Base-by-base conservation (phyloP, 2,329 filamentous ascomycete genomes). In the Boeremia exigua region DNA sequence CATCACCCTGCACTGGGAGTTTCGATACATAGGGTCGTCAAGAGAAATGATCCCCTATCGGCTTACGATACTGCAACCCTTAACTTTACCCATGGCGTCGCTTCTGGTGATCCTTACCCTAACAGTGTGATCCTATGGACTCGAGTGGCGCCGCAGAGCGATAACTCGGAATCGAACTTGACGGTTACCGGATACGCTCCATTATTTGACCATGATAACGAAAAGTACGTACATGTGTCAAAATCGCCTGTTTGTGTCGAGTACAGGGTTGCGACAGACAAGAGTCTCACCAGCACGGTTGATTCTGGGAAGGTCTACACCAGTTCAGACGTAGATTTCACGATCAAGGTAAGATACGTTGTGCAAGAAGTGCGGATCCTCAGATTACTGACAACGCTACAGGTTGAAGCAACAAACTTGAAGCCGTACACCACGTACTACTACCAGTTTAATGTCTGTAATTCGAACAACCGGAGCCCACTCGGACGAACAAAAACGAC, bases 311-410 rank as follows among this genome's bases (percentile, higher is more conserved):
- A 77, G 27, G 87, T 82, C 1, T 91, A 87, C 67, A 92, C 89
- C 0, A 89, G 83, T 27, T 88, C 85, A 1, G 89, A 92, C 67
- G 84, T 92, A 44, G 89, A 92, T 68, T 92, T 87, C 67, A 92
- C 89, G 0, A 78, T 91, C 56, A 91, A 91, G 80, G 85, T 86
- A 69, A 28, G 37, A 29, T 3, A 1, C 9, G 0, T 1, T 12
- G 1, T 3, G 1, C 37, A 1, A 4, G 15, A 34, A 6, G 17
- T 9, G 8, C 2, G 8, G 6, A 23, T 5, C 19, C 19, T 23
- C 3, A 28, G 2, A 10, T 1, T 39, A 2, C 54, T 60, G 15
- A 71, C 48, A 54, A 15, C 3, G 12, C 15, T 6, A 28, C 48
- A 87, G 82, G 82, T 90, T 12, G 88, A 91, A 72, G 88, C 88